These are phyloP conservation scores for Blastocystis sp. DNA, from an alignment of 352 stramenopile species.

Conservation along the genomic window DNA sequence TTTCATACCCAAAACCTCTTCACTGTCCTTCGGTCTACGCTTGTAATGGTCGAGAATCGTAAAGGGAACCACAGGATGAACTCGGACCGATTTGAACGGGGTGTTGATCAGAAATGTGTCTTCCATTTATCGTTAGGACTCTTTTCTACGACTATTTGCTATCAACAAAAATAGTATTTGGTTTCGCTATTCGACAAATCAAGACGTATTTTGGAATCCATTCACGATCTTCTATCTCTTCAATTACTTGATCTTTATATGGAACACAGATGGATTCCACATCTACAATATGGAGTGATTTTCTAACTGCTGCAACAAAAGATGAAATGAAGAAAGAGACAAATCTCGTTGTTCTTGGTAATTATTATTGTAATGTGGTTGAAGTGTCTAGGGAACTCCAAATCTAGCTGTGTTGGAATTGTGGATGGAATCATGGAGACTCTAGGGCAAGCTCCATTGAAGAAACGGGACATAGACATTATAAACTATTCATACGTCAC, in stretches of 20 bases:
- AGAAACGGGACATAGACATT: constrained; percentile 44
- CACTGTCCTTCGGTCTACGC: not conserved
- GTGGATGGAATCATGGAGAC: constrained; percentile 10
- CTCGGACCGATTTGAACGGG: constrained; percentile 33
- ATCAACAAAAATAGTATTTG: no score
- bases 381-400: not conserved
- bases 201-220: not conserved
- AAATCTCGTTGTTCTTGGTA: constrained; percentile 46
- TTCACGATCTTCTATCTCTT: not conserved
- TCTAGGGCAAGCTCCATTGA: constrained; percentile 21
- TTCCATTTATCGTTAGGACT: constrained; percentile 24
- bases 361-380: not conserved
- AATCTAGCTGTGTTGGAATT: constrained; percentile 3
- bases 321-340: constrained; percentile 39
- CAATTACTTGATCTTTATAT: not conserved
- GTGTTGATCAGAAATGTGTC: constrained; percentile 53
- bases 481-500: constrained; percentile 46
- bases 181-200: no score
- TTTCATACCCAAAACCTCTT: constrained; percentile 27
- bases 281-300: constrained; percentile 26
- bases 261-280: not conserved
- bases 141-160: no score
- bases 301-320: not conserved
- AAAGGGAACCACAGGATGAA: constrained; percentile 57
- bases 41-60: constrained; percentile 48